Evolutionary conservation across 768 basidiomycete species (phyloP).

Genomic region (Pulveroboletus sp.): DNA sequence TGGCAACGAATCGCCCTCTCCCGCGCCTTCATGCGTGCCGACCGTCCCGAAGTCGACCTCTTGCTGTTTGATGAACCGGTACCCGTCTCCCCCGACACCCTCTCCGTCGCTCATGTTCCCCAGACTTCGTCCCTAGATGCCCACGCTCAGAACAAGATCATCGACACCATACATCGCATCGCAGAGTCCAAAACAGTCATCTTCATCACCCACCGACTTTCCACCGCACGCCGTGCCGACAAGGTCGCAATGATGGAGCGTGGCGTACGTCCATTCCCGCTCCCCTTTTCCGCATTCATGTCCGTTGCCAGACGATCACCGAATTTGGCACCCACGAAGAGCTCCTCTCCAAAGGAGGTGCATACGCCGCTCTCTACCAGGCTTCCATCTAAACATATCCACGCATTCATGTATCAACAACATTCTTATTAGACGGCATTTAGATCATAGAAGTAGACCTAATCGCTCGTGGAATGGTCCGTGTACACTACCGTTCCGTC

Average conservation of each 20-base stretch:
- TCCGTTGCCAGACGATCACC: slow-evolving; percentile 56
- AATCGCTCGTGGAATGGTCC: slow-evolving; percentile 56
- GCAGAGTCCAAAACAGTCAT: slow-evolving; percentile 72
- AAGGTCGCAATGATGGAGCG: slow-evolving; percentile 86
- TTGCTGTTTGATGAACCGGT: slow-evolving; percentile 86
- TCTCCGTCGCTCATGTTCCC: neutral
- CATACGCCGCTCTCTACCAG: slow-evolving; percentile 68
- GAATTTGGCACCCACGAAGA: slow-evolving; percentile 78
- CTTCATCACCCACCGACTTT: slow-evolving; percentile 81
- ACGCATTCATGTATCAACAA: slow-evolving; percentile 22
- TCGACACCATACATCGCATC: slow-evolving; percentile 69
- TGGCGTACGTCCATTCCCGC: slow-evolving; percentile 43
- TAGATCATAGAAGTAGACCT: slow-evolving; percentile 30
- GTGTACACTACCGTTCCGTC: slow-evolving; percentile 67
- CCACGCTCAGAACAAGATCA: slow-evolving; percentile 76
- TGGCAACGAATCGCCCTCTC: slow-evolving; percentile 89
- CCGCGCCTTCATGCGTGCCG: slow-evolving; percentile 83
- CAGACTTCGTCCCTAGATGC: slow-evolving; percentile 82
- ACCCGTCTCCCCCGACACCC: slow-evolving; percentile 29
- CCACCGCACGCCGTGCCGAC: slow-evolving; percentile 79
- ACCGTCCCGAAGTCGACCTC: slow-evolving; percentile 70
- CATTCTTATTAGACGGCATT: slow-evolving; percentile 8
- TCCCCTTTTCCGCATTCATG: slow-evolving; percentile 18
- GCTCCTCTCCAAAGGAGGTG: slow-evolving; percentile 53
- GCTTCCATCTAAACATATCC: slow-evolving; percentile 53